Evolutionary conservation across 805 yeast genomes (phyloP).

Genomic region (Ogataea populi-albae): DNA sequence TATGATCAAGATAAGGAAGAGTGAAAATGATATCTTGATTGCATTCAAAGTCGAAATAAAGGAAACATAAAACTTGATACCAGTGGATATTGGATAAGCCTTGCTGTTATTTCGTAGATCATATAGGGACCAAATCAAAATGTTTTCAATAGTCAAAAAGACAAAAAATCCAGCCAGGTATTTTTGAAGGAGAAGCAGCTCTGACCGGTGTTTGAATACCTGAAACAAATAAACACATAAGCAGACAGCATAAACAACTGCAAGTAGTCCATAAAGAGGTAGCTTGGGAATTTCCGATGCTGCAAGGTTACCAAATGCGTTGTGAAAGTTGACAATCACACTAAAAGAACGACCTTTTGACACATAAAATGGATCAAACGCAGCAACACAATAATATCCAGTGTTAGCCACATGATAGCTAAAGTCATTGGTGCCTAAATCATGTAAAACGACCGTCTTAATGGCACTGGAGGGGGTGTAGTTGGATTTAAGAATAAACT

Average conservation of each 20-base stretch:
- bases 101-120: conserved; percentile 67
- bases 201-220: conserved; percentile 80
- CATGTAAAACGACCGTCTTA: conserved; percentile 51
- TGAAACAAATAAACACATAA: conserved; percentile 82
- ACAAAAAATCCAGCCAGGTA: conserved; percentile 84
- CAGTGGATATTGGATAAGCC: conserved; percentile 33
- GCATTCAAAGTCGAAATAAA: conserved; percentile 79
- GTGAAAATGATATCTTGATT: conserved; percentile 79
- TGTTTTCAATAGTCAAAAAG: conserved; percentile 78
- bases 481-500: conserved; percentile 54
- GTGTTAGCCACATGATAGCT: conserved; percentile 67
- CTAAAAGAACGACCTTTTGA: conserved; percentile 41
- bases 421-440: conserved; percentile 57
- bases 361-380: conserved; percentile 45
- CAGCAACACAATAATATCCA: conserved; percentile 90
- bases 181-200: conserved; percentile 84
- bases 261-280: conserved; percentile 82
- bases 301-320: conserved; percentile 85
- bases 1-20: conserved; percentile 81
- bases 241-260: conserved; percentile 78
- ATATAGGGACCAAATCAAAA: conserved; percentile 88
- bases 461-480: conserved; percentile 49
- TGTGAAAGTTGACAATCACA: conserved; percentile 79
- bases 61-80: conserved; percentile 69
- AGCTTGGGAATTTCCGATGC: conserved; percentile 91